phyloP scores from a whole-genome alignment of 257 asterid species.

The Plectranthus barbatus region DNA sequence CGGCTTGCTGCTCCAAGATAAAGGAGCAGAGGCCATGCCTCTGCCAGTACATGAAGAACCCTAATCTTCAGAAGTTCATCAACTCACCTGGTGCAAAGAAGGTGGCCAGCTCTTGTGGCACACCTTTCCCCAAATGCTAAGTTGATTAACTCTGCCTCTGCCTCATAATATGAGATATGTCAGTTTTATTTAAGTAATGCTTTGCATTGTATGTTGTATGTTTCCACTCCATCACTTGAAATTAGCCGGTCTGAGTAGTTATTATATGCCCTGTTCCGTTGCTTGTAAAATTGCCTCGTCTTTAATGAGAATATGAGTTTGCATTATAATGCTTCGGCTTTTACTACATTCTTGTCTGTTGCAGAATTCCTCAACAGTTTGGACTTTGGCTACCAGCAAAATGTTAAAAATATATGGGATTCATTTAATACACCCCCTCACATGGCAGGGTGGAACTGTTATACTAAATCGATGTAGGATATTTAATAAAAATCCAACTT shows the following conservation, averaged over 20 bases:
- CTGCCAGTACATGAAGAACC: slow-evolving; percentile 71
- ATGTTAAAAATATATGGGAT: no score
- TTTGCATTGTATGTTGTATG: not conserved
- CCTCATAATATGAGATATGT: not conserved
- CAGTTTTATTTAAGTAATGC: not conserved
- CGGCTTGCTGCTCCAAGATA: slow-evolving; percentile 48
- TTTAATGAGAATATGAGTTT: no score
- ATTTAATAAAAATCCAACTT: no score
- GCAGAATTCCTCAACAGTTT: no score
- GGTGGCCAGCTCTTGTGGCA: slow-evolving; percentile 64
- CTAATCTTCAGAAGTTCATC: slow-evolving; percentile 62
- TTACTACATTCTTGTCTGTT: no score
- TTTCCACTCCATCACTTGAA: not conserved
- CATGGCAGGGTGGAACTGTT: no score
- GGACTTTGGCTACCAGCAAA: no score
- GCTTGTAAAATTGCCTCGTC: slow-evolving; percentile 10
- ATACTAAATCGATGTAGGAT: no score
- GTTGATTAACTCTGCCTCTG: not conserved
- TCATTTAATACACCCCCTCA: no score
- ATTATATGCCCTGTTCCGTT: slow-evolving; percentile 1
- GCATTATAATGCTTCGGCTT: no score
- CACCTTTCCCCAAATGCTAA: slow-evolving; percentile 74
- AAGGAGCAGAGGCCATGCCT: slow-evolving; percentile 80
- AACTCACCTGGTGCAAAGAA: slow-evolving; percentile 73
- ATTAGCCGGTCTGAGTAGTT: not conserved